A percentile compares a stretch with the other conserved stretches of the same genome.
These are phyloP conservation scores for Prunus mume DNA, from an alignment of 306 rosid genomes.

Conservation along the genomic window DNA sequence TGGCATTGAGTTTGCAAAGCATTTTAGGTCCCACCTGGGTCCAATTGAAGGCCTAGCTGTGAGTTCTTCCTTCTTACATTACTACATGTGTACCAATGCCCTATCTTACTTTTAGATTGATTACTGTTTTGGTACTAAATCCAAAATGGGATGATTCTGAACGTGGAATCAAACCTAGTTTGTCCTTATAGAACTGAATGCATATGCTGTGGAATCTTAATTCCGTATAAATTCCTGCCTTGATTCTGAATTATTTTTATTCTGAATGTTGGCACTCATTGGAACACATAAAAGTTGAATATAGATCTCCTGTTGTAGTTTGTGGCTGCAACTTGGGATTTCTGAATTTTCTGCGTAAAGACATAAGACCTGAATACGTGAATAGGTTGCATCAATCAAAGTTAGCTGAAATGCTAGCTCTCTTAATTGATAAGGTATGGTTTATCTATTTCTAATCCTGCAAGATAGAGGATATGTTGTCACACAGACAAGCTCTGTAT, in stretches of 20 bases:
- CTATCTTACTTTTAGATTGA: constrained; percentile 12
- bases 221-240: not conserved
- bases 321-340: not conserved
- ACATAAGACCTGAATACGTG: not conserved
- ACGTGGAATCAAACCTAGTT: not conserved
- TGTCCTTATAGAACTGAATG: not conserved
- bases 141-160: constrained; percentile 7
- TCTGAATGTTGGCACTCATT: not conserved
- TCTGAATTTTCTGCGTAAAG: not conserved
- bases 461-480: not conserved
- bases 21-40: constrained; percentile 94
- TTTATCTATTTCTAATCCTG: not conserved
- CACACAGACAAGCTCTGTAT: not conserved
- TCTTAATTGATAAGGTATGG: not conserved
- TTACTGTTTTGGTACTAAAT: constrained; percentile 15
- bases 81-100: constrained; percentile 7
- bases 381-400: not conserved
- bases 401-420: not conserved
- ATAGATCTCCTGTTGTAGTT: not conserved
- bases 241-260: not conserved
- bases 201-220: not conserved
- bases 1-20: constrained; percentile 95
- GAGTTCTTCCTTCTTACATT: constrained; percentile 38
- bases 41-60: constrained; percentile 95
- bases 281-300: not conserved